These are phyloP conservation scores for Quambalaria eucalypti DNA, from an alignment of 1,284 basidiomycete species.

Conservation along the genomic window DNA sequence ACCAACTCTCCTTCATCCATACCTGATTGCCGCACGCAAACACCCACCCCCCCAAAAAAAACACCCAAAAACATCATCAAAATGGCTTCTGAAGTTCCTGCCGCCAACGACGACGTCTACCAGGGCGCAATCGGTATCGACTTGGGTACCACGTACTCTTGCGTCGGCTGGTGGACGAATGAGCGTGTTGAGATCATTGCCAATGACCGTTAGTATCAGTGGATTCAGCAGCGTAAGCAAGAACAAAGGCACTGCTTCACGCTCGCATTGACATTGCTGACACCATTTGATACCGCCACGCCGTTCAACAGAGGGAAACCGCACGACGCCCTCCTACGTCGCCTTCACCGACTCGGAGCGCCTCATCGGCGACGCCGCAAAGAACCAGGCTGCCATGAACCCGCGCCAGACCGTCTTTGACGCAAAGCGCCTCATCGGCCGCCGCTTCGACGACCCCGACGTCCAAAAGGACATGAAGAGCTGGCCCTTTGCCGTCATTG, in stretches of 20 bases:
- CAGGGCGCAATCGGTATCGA: slow-evolving; percentile 89
- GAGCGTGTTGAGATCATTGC: slow-evolving; percentile 47
- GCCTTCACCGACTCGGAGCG: slow-evolving; percentile 96
- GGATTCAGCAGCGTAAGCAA: no score
- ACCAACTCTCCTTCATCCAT: no score
- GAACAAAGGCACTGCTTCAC: no score
- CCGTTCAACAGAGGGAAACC: slow-evolving; percentile 74
- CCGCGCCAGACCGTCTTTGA: slow-evolving; percentile 60
- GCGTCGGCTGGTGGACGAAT: slow-evolving; percentile 50
- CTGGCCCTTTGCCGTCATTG: slow-evolving; percentile 61
- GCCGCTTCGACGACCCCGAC: slow-evolving; percentile 69
- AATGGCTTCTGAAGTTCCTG: slow-evolving; percentile 44
- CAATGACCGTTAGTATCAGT: slow-evolving; percentile 46
- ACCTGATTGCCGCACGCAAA: no score
- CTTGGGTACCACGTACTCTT: slow-evolving; percentile 76
- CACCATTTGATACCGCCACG: no score
- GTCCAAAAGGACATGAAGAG: slow-evolving; percentile 62
- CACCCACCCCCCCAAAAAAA: no score
- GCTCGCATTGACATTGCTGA: no score
- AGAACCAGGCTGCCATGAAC: slow-evolving; percentile 78
- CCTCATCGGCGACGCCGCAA: slow-evolving; percentile 77
- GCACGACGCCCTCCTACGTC: slow-evolving; percentile 97
- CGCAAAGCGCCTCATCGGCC: slow-evolving; percentile 77
- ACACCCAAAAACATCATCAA: slow-evolving; percentile 32
- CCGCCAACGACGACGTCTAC: slow-evolving; percentile 63